Evolutionary conservation across 2,329 filamentous ascomycete genomes (phyloP), one percentile per base, ranked within the genome.

Genomic region (Colletotrichum sp.): DNA sequence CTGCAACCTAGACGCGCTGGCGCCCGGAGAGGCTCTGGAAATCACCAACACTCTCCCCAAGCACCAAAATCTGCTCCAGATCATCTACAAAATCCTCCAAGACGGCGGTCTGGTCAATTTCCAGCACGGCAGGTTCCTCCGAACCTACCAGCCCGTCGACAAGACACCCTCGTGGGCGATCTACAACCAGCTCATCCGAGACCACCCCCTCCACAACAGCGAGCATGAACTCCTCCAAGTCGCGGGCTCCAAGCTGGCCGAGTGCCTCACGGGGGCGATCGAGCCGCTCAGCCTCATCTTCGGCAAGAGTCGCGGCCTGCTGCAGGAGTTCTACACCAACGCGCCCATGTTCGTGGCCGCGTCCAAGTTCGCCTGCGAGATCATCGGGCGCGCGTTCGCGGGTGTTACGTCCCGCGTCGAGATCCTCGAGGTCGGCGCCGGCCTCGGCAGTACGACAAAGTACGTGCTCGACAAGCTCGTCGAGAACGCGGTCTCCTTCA

Each of bases 371-470:
- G 59, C 59, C 59, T 61, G 27, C 28, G 59, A 61, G 28, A 22
- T 61, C 27, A 61, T 61, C 30, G 59, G 59, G 15, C 59, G 59
- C 28, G 59, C 28, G 27, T 61, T 61, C 59, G 27, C 28, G 11
- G 28, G 59, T 22, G 30, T 30, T 30, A 61, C 27, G 8, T 27
- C 27, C 12, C 30, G 59, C 59, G 19, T 61, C 28, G 59, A 61
- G 90, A 83, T 88, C 77, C 93, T 94, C 77, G 92, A 95, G 32
- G 30, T 68, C 48, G 66, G 66, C 13, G 66, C 66, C 8, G 66
- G 66, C 6, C 48, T 57, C 48, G 66, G 66, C 22, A 52, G 48
- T 15, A 68, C 66, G 15, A 68, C 66, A 11, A 57, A n/a, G 32
- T 68, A 57, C 28, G 66, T 60, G 30, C 48, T 68, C 16, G 66